A percentile compares a stretch with the other conserved stretches of the same genome.
These are phyloP conservation scores for Ilex aquifolium DNA, from an alignment of 257 asterid genomes.

Conservation along the genomic window DNA sequence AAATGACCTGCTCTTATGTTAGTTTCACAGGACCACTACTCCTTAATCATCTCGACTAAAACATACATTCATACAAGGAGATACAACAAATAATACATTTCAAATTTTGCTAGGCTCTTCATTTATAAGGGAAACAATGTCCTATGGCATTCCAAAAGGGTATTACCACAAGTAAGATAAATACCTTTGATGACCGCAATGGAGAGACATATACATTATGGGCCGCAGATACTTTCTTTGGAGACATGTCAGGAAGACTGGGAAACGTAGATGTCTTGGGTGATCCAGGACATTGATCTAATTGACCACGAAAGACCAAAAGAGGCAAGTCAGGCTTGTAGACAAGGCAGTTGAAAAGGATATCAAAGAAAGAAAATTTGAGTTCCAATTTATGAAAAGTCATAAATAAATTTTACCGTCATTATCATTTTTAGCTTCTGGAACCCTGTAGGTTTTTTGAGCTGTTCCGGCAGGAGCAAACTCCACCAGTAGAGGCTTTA, in stretches of 20 bases:
- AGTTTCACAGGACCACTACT: too few species aligned
- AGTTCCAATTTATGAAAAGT: slow-evolving; percentile 3
- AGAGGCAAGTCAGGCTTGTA: slow-evolving; percentile 4
- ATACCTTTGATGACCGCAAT: slow-evolving; percentile 82
- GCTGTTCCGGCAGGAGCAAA: slow-evolving; percentile 65
- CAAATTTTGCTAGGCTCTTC: too few species aligned
- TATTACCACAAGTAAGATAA: not conserved
- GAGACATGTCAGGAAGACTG: slow-evolving; percentile 97
- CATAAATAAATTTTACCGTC: slow-evolving; percentile 45
- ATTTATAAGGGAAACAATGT: too few species aligned
- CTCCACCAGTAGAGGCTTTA: slow-evolving; percentile 90
- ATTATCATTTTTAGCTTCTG: slow-evolving; percentile 39
- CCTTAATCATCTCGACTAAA: too few species aligned
- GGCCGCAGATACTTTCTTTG: slow-evolving; percentile 87
- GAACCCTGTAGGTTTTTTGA: slow-evolving; percentile 38
- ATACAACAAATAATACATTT: too few species aligned
- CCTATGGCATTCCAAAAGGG: not conserved
- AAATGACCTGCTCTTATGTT: too few species aligned
- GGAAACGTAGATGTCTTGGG: slow-evolving; percentile 85
- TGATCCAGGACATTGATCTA: slow-evolving; percentile 74
- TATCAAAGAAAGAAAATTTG: not conserved
- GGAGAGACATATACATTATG: slow-evolving; percentile 97
- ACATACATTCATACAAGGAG: too few species aligned
- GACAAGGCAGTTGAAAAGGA: not conserved
- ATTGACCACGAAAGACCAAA: slow-evolving; percentile 7